Conservation (phyloP, 106 monocot species). For the Dendrobium nobile region DNA sequence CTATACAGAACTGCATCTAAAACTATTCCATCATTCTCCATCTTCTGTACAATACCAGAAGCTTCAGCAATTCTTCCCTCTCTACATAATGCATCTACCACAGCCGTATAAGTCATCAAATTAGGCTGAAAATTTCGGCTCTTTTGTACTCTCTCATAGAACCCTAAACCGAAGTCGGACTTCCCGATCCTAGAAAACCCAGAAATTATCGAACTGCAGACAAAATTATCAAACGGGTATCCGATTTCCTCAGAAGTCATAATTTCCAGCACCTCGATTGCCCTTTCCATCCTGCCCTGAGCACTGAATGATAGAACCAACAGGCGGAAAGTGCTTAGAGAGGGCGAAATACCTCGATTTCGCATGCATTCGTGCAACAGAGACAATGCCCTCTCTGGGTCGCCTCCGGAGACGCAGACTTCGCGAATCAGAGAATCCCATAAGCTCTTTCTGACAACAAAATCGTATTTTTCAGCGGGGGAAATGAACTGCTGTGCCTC, state of each 20-base stretch:
- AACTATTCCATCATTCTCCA: constrained; percentile 40
- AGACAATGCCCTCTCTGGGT: constrained; percentile 43
- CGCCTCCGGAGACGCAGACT: constrained; percentile 31
- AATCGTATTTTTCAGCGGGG: constrained; percentile 9
- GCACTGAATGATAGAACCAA: constrained; percentile 35
- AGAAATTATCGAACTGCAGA: constrained; percentile 58
- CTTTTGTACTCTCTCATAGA: constrained; percentile 30
- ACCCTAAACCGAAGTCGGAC: constrained; percentile 31
- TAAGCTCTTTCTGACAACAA: constrained; percentile 20
- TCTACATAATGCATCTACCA: constrained; percentile 49
- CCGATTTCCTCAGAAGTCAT: constrained; percentile 29
- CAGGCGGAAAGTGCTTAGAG: constrained; percentile 25
- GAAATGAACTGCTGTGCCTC: constrained; percentile 33
- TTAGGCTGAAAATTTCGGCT: constrained; percentile 32
- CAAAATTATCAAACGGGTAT: constrained; percentile 31
- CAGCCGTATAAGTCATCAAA: constrained; percentile 45
- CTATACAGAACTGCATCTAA: constrained; percentile 48
- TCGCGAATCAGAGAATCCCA: constrained; percentile 43
- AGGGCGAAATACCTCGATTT: constrained; percentile 24
- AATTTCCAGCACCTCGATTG: constrained; percentile 50
- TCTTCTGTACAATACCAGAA: constrained; percentile 28
- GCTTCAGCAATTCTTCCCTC: constrained; percentile 43
- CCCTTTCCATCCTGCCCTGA: constrained; percentile 38
- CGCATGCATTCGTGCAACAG: constrained; percentile 41
- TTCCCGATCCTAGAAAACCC: constrained; percentile 46